Conservation (phyloP, 2,329 filamentous ascomycete genomes). For the Penicillium sp. region DNA sequence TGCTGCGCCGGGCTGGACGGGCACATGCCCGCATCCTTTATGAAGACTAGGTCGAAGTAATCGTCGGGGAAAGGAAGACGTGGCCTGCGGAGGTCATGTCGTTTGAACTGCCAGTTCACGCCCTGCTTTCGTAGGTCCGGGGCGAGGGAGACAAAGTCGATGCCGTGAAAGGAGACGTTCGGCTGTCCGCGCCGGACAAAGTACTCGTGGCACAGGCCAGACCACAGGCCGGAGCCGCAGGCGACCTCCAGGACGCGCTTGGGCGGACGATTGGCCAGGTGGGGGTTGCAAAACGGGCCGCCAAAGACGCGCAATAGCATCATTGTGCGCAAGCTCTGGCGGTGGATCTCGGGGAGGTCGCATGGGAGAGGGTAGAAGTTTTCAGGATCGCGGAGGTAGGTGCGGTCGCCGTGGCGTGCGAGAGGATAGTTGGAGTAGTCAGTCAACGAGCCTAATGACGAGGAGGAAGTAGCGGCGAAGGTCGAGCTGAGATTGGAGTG, state of each 20-base stretch:
- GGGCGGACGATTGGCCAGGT: conserved; percentile 69
- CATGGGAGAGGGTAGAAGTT: conserved; percentile 83
- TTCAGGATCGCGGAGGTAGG: conserved; percentile 75
- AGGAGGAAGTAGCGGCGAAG: conserved; percentile 40
- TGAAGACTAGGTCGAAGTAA: conserved; percentile 86
- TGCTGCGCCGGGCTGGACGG: conserved; percentile 61
- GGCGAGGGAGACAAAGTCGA: conserved; percentile 78
- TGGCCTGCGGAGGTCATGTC: conserved; percentile 77
- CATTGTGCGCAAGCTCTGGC: conserved; percentile 82
- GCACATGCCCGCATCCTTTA: conserved; percentile 80
- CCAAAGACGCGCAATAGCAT: conserved; percentile 82
- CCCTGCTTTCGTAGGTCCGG: conserved; percentile 69
- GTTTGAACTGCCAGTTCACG: conserved; percentile 86
- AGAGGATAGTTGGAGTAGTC: conserved; percentile 61
- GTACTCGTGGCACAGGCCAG: conserved; percentile 81
- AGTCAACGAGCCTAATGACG: conserved; percentile 39
- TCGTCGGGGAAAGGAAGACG: conserved; percentile 79
- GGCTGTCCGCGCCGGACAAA: conserved; percentile 70
- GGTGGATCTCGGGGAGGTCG: conserved; percentile 84
- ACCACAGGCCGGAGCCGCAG: conserved; percentile 90
- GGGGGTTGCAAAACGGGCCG: conserved; percentile 74
- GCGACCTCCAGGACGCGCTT: conserved; percentile 81
- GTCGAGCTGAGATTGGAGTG: conserved; percentile 40
- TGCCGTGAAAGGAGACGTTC: conserved; percentile 76
- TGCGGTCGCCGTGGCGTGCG: conserved; percentile 75